Percentiles rank a stretch among this genome's conserved stretches.
These are phyloP conservation scores for Gentiana macrophylla DNA, from an alignment of 257 asterid species.

Conservation along the genomic window DNA sequence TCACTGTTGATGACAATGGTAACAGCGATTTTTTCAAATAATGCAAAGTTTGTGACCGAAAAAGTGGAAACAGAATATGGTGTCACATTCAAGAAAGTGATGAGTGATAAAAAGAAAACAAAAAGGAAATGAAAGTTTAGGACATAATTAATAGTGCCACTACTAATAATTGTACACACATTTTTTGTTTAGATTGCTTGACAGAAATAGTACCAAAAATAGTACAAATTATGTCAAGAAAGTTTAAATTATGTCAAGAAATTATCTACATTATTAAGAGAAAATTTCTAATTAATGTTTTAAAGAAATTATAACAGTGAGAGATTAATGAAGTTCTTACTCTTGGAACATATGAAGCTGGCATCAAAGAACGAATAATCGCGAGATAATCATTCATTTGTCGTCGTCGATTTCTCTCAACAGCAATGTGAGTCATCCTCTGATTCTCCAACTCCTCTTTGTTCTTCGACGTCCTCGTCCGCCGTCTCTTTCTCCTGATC, in stretches of 20 bases:
- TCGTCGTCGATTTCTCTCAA: slow-evolving; percentile 31
- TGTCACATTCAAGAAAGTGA: slow-evolving; percentile 15
- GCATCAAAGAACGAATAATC: slow-evolving; percentile 35
- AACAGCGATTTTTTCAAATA: slow-evolving; percentile 3
- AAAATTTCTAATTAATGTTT: not conserved
- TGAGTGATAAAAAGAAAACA: not conserved
- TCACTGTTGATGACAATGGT: slow-evolving; percentile 8
- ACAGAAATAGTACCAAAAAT: not conserved
- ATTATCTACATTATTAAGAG: not conserved
- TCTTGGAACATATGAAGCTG: slow-evolving; percentile 38
- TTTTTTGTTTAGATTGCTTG: not conserved
- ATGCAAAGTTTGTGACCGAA: not conserved
- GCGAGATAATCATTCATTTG: slow-evolving; percentile 45
- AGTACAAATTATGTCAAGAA: too few species aligned
- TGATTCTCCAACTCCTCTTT: slow-evolving; percentile 38
- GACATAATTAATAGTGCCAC: too few species aligned
- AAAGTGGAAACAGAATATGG: slow-evolving; percentile 1
- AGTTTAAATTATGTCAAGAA: too few species aligned
- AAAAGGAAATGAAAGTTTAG: not conserved
- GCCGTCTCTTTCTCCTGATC: slow-evolving; percentile 28
- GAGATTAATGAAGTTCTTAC: slow-evolving; percentile 6
- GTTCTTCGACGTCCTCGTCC: slow-evolving; percentile 27
- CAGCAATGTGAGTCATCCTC: slow-evolving; percentile 45
- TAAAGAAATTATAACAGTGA: not conserved
- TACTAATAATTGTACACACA: not conserved